Percentiles rank a stretch among this genome's conserved stretches.
Evolutionary conservation across 1,139 yeast genomes (phyloP).

Genomic region (Debaryomycetaceae sp.): DNA sequence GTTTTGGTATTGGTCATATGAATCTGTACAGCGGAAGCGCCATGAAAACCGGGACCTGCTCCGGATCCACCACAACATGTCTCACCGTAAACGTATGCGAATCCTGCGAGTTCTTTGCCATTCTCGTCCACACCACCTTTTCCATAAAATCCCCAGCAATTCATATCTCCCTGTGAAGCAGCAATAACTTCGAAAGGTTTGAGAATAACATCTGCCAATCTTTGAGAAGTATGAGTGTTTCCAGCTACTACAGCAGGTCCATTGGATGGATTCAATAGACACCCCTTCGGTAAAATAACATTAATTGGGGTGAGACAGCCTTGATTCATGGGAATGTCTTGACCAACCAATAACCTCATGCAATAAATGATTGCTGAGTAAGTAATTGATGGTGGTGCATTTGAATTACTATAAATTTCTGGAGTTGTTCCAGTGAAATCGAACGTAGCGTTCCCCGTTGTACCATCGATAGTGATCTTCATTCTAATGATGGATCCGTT

Average conservation of each 20-base stretch:
- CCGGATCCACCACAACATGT: conserved; percentile 73
- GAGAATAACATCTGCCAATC: conserved; percentile 35
- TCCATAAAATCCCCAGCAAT: conserved; percentile 53
- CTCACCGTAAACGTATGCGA: conserved; percentile 61
- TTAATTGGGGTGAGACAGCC: conserved; percentile 38
- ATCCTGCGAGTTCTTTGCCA: background rate
- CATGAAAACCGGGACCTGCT: conserved; percentile 48
- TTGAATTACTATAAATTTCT: conserved; percentile 58
- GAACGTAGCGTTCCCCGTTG: conserved; percentile 48
- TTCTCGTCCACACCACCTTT: conserved; percentile 21
- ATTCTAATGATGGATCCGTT: conserved; percentile 57
- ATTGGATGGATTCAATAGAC: conserved; percentile 26
- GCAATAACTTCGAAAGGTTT: conserved; percentile 27
- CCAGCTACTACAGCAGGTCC: conserved; percentile 36
- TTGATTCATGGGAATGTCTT: conserved; percentile 38
- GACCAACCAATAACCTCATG: conserved; percentile 37
- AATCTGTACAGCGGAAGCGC: conserved; percentile 43
- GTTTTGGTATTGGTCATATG: conserved; percentile 45
- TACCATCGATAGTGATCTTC: conserved; percentile 38
- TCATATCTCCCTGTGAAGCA: conserved; percentile 58
- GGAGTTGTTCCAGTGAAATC: conserved; percentile 53
- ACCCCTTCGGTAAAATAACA: conserved; percentile 28
- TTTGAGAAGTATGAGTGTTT: conserved; percentile 42
- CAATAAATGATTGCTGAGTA: conserved; percentile 38
- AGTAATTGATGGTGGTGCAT: conserved; percentile 51